Conservation (phyloP, 2,329 filamentous ascomycete genomes). For the Ophiostoma sp. region DNA sequence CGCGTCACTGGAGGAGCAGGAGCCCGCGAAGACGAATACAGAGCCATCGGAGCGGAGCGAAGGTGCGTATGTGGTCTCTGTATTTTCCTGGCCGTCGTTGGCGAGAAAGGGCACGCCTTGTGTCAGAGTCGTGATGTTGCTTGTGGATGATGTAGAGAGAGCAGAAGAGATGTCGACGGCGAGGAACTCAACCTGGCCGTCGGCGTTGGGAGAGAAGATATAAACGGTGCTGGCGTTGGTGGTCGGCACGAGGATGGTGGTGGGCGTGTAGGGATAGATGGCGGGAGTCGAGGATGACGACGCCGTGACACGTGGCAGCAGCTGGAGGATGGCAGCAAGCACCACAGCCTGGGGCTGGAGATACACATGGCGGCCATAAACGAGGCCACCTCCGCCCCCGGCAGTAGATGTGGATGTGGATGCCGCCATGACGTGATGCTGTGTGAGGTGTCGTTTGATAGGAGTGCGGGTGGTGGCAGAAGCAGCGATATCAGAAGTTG, state of each 20-base stretch:
- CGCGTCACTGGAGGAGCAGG: slow-evolving; percentile 48
- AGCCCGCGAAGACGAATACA: slow-evolving; percentile 67
- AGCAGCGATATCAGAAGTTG: not conserved
- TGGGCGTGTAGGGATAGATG: slow-evolving; percentile 69
- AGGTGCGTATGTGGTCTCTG: slow-evolving; percentile 58
- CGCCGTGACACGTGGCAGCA: slow-evolving; percentile 19
- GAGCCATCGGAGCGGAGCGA: slow-evolving; percentile 62
- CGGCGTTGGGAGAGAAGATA: slow-evolving; percentile 56
- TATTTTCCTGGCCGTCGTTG: slow-evolving; percentile 33
- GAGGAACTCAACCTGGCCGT: slow-evolving; percentile 46
- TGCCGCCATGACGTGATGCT: not conserved
- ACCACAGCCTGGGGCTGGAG: slow-evolving; percentile 5
- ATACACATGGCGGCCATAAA: not conserved
- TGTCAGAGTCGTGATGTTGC: slow-evolving; percentile 46
- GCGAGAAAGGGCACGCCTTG: slow-evolving; percentile 58
- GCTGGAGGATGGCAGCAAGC: slow-evolving; percentile 15
- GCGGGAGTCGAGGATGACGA: slow-evolving; percentile 35
- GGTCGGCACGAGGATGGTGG: slow-evolving; percentile 58
- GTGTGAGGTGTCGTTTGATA: too few species aligned
- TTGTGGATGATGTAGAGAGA: slow-evolving; percentile 42
- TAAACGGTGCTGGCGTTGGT: slow-evolving; percentile 52
- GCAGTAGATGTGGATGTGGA: not conserved
- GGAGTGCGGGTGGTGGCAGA: not conserved
- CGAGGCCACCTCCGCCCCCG: slow-evolving; percentile 4
- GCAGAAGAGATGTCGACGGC: slow-evolving; percentile 59